Evolutionary conservation across 805 yeast species (phyloP).

Genomic region (Cyberlindnera euphorbiae): DNA sequence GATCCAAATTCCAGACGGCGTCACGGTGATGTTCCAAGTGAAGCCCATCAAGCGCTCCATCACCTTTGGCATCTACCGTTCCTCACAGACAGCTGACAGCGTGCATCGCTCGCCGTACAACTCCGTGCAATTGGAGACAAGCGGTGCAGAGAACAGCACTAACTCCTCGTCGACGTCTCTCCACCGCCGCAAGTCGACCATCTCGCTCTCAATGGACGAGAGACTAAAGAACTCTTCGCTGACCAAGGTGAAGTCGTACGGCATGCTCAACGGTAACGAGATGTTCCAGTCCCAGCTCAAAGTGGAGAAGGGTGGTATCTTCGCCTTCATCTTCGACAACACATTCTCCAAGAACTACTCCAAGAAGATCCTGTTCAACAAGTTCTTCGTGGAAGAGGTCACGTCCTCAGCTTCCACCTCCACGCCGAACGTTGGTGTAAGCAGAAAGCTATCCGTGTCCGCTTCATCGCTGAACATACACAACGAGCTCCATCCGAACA

Average conservation of each 20-base stretch:
- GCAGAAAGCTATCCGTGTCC: slow-evolving; percentile 16
- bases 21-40: slow-evolving; percentile 70
- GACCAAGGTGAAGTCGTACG: slow-evolving; percentile 47
- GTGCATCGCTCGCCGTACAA: slow-evolving; percentile 22
- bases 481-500: slow-evolving; percentile 38
- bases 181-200: slow-evolving; percentile 28
- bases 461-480: slow-evolving; percentile 17
- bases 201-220: slow-evolving; percentile 44
- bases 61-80: slow-evolving; percentile 33
- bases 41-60: slow-evolving; percentile 71
- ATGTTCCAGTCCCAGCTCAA: slow-evolving; percentile 56
- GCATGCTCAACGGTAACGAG: slow-evolving; percentile 55
- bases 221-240: slow-evolving; percentile 52
- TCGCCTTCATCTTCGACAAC: slow-evolving; percentile 89
- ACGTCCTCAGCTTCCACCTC: slow-evolving; percentile 11
- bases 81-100: slow-evolving; percentile 11
- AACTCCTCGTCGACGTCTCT: slow-evolving; percentile 22
- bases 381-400: slow-evolving; percentile 26
- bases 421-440: neutral
- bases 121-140: neutral
- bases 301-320: slow-evolving; percentile 62
- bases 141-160: slow-evolving; percentile 2
- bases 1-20: slow-evolving; percentile 71
- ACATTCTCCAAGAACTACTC: slow-evolving; percentile 82
- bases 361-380: slow-evolving; percentile 70